Evolutionary conservation across 805 yeast genomes (phyloP).

Genomic region (Candida chilensis): DNA sequence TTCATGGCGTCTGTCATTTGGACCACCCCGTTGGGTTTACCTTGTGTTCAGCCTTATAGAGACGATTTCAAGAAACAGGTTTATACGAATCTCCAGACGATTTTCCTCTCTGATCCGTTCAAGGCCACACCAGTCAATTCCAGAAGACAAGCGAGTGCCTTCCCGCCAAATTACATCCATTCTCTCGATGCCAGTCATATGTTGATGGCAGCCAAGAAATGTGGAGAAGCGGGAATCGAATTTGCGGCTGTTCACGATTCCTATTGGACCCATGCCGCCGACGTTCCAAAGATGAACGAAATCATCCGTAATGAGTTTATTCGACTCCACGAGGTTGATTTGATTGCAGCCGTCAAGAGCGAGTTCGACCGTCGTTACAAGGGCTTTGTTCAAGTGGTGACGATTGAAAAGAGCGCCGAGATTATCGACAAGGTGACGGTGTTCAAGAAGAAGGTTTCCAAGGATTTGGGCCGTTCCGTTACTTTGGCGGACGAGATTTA

Average conservation of each 20-base stretch:
- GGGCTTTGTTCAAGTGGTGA: conserved; percentile 54
- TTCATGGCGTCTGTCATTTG: conserved; percentile 87
- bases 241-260: conserved; percentile 98
- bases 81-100: conserved; percentile 78
- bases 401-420: conserved; percentile 41
- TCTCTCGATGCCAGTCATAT: conserved; percentile 96
- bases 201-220: conserved; percentile 79
- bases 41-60: conserved; percentile 96
- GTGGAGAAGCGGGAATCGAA: conserved; percentile 52
- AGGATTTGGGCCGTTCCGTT: conserved; percentile 42
- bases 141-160: conserved; percentile 84
- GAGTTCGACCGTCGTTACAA: conserved; percentile 80
- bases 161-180: conserved; percentile 93
- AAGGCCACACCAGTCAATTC: conserved; percentile 75
- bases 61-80: conserved; percentile 55
- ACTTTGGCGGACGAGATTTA: conserved; percentile 67
- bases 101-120: conserved; percentile 84
- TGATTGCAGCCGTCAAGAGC: conserved; percentile 57
- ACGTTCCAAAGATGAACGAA: conserved; percentile 62
- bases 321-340: conserved; percentile 62
- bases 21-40: conserved; percentile 94
- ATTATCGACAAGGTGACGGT: conserved; percentile 40
- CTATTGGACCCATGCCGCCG: conserved; percentile 94
- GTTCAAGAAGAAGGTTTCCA: conserved; percentile 38
- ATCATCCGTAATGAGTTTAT: conserved; percentile 74